A percentile compares a stretch with the other conserved stretches of the same genome.
Conservation (phyloP, 495 filamentous ascomycete species). For the Hypomontagnella submonticulosa region DNA sequence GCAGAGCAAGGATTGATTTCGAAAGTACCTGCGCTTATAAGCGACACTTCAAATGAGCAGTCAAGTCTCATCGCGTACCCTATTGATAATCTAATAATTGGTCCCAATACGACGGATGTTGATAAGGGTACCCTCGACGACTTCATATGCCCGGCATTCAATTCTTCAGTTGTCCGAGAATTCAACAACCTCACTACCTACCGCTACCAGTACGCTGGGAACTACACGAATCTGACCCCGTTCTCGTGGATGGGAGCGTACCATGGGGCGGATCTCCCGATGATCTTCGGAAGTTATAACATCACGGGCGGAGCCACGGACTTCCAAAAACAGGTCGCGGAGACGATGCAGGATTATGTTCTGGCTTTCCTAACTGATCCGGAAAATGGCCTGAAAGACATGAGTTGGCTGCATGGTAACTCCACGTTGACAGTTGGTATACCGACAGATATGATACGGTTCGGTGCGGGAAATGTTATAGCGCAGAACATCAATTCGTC, state of each 20-base stretch:
- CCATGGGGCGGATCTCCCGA: constrained; percentile 59
- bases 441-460: constrained; percentile 28
- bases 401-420: constrained; percentile 36
- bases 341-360: constrained; percentile 57
- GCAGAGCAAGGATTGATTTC: constrained; percentile 41
- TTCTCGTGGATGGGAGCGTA: constrained; percentile 62
- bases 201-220: constrained; percentile 63
- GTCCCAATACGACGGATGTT: constrained; percentile 48
- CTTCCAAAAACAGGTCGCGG: constrained; percentile 51
- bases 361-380: constrained; percentile 59
- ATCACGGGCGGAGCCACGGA: constrained; percentile 44
- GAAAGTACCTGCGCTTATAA: constrained; percentile 53
- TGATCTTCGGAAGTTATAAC: constrained; percentile 59
- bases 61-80: constrained; percentile 51
- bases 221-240: constrained; percentile 58
- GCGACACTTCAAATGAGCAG: constrained; percentile 56
- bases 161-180: constrained; percentile 44
- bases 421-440: neutral
- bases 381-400: constrained; percentile 45
- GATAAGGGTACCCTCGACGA: constrained; percentile 46
- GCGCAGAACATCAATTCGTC: constrained; percentile 35
- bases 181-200: constrained; percentile 53
- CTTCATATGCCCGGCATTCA: constrained; percentile 53
- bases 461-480: constrained; percentile 20
- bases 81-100: constrained; percentile 44